Evolutionary conservation across 768 basidiomycete genomes (phyloP).

Genomic region (Mycena vulgaris): DNA sequence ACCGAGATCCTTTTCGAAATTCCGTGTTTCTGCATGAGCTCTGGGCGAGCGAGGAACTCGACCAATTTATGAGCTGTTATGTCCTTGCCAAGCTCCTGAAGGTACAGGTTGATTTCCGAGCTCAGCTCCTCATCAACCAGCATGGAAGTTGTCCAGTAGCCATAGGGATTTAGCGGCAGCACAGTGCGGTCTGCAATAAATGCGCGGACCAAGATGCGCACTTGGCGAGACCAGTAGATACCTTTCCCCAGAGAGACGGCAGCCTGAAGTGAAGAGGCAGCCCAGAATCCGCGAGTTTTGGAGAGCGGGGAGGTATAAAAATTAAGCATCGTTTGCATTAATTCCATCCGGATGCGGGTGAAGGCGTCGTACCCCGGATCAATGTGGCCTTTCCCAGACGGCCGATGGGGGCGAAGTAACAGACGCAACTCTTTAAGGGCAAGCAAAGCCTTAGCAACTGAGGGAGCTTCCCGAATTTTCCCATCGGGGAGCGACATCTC

Average conservation of each 20-base stretch:
- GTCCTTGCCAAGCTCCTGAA: slow-evolving; percentile 4
- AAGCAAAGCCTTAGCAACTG: background rate
- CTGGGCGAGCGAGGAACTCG: background rate
- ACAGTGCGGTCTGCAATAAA: background rate
- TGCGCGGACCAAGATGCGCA: slow-evolving; percentile 39
- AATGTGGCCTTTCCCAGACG: background rate
- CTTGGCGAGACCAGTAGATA: background rate
- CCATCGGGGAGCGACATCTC: background rate
- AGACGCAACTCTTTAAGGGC: background rate
- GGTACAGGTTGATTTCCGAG: background rate
- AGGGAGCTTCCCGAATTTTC: background rate
- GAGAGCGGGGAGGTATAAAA: background rate
- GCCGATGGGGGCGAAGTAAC: background rate
- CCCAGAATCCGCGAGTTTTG: background rate
- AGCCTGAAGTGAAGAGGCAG: background rate
- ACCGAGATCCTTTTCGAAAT: background rate
- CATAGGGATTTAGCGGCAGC: background rate
- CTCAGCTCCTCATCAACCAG: background rate
- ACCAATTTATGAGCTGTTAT: background rate
- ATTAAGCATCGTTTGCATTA: background rate
- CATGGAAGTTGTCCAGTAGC: background rate
- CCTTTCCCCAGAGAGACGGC: background rate
- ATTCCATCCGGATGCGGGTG: background rate
- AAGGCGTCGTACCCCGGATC: background rate
- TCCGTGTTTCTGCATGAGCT: slow-evolving; percentile 2